Evolutionary conservation across 345 rosid species (phyloP).

Genomic region (Hibiscus syriacus): DNA sequence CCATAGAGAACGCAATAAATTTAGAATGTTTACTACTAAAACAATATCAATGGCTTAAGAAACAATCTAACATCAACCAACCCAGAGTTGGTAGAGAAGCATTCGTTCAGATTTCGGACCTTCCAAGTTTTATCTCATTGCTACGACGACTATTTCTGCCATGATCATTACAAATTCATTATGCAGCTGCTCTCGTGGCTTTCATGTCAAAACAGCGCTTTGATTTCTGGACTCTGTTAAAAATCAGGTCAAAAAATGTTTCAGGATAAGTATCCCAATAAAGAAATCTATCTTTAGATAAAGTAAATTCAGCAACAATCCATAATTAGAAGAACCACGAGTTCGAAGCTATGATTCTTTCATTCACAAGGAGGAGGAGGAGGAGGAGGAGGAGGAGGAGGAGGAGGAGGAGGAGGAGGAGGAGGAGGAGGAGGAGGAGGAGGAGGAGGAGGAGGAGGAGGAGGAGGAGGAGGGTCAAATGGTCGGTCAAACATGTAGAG

Average conservation of each 20-base stretch:
- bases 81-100: neutral
- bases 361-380: too few species aligned
- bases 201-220: slow-evolving; percentile 94
- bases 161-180: slow-evolving; percentile 6
- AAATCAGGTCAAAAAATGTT: slow-evolving; percentile 11
- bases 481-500: too few species aligned
- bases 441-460: too few species aligned
- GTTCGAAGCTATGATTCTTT: neutral
- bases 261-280: neutral
- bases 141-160: neutral
- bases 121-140: too few species aligned
- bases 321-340: neutral
- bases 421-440: too few species aligned
- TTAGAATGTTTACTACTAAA: neutral
- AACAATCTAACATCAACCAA: neutral
- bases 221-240: slow-evolving; percentile 68
- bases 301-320: neutral
- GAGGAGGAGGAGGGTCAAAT: too few species aligned
- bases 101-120: neutral
- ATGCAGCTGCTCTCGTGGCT: slow-evolving; percentile 41
- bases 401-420: too few species aligned
- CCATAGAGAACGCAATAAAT: too few species aligned
- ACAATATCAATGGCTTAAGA: neutral
- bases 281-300: too few species aligned
- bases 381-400: too few species aligned